These are phyloP conservation scores for Claviceps pazoutovae DNA, from an alignment of 2,329 filamentous ascomycete species.

Conservation along the genomic window DNA sequence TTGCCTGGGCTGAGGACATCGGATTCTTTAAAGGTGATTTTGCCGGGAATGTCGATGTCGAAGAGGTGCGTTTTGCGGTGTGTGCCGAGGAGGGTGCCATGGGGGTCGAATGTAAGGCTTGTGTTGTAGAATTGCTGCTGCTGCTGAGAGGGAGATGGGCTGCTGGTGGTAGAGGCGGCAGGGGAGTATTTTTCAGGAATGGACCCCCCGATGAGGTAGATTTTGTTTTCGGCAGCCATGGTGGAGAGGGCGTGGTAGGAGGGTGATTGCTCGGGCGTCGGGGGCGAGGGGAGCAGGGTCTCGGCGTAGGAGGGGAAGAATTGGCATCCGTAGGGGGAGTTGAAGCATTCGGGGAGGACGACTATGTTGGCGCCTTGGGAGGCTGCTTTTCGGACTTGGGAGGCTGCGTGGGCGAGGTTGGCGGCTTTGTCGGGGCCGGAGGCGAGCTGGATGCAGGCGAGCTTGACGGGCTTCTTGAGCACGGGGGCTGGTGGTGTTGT, in stretches of 20 bases:
- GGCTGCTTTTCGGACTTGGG: conserved; percentile 72
- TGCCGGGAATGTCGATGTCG: conserved; percentile 93
- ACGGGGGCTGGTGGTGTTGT: conserved; percentile 21
- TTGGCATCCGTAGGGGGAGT: conserved; percentile 84
- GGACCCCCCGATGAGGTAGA: conserved; percentile 80
- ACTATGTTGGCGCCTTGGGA: conserved; percentile 66
- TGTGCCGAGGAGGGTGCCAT: conserved; percentile 65
- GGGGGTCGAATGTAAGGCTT: conserved; percentile 65
- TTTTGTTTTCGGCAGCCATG: conserved; percentile 63
- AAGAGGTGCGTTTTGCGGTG: conserved; percentile 95
- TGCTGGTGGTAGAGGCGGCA: conserved; percentile 5
- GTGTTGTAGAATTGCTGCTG: conserved; percentile 65
- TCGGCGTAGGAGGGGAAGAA: conserved; percentile 91
- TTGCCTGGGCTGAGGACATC: conserved; percentile 79
- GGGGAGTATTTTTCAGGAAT: conserved; percentile 57
- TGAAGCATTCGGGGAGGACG: conserved; percentile 96
- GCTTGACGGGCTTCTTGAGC: conserved; percentile 63
- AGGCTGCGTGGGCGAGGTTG: conserved; percentile 70
- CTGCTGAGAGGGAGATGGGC: neutral
- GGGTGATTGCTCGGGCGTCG: conserved; percentile 54
- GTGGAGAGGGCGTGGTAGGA: conserved; percentile 73
- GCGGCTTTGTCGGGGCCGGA: conserved; percentile 68
- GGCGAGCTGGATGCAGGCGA: conserved; percentile 71
- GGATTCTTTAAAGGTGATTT: conserved; percentile 81
- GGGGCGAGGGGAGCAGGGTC: conserved; percentile 64